Evolutionary conservation across 2,329 filamentous ascomycete genomes (phyloP).

Genomic region (Penicillium frequentans): DNA sequence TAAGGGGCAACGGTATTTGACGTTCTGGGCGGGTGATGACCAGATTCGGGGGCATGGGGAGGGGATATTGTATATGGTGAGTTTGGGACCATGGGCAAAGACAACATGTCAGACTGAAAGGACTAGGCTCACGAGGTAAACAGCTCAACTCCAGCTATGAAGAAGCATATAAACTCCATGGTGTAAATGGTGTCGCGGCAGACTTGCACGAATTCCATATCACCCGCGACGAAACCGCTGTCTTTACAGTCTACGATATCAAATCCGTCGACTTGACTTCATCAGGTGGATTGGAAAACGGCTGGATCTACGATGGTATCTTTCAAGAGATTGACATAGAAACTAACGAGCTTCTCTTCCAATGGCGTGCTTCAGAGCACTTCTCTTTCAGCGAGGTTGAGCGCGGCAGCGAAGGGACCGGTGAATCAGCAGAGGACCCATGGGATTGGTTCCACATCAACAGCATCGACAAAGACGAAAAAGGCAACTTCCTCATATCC

Average conservation of each 20-base stretch:
- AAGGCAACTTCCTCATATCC: slow-evolving; percentile 48
- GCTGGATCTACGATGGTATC: slow-evolving; percentile 42
- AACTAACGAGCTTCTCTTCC: slow-evolving; percentile 45
- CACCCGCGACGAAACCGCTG: slow-evolving; percentile 42
- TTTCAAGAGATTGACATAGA: slow-evolving; percentile 51
- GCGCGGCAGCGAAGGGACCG: slow-evolving; percentile 18
- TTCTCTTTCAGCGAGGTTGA: slow-evolving; percentile 30
- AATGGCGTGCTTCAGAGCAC: slow-evolving; percentile 51
- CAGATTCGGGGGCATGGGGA: slow-evolving; percentile 48
- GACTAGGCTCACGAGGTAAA: background rate
- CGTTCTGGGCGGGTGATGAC: slow-evolving; percentile 52
- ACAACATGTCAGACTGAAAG: background rate
- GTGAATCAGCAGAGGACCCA: slow-evolving; percentile 23
- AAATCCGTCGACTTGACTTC: slow-evolving; percentile 39
- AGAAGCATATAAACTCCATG: slow-evolving; percentile 38
- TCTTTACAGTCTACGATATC: slow-evolving; percentile 44
- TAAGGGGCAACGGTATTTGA: slow-evolving; percentile 46
- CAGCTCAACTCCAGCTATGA: slow-evolving; percentile 34
- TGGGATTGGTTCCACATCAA: slow-evolving; percentile 61
- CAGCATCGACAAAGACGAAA: slow-evolving; percentile 51
- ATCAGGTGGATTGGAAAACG: slow-evolving; percentile 34
- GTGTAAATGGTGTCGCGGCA: slow-evolving; percentile 34
- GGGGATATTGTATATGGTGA: slow-evolving; percentile 49
- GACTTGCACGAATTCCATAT: slow-evolving; percentile 50
- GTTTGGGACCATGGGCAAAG: background rate